Conservation (phyloP, 805 yeast genomes). For the Pichia cabralensis region DNA sequence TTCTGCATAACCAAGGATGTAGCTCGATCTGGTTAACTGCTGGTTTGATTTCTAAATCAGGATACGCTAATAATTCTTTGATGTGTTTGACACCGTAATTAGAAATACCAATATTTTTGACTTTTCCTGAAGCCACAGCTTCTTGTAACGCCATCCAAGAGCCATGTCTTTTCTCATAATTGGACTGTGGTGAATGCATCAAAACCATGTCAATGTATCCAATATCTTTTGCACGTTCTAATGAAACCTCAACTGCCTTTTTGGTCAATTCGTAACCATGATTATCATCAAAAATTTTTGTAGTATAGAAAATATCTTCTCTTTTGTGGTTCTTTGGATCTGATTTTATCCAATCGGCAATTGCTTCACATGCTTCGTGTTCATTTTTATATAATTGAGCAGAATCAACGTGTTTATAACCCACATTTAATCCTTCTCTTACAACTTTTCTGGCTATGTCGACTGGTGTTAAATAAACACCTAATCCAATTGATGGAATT, state of each 20-base stretch:
- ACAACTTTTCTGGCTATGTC: slow-evolving; percentile 34
- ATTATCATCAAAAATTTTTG: slow-evolving; percentile 23
- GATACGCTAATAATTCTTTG: slow-evolving; percentile 29
- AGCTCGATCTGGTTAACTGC: slow-evolving; percentile 41
- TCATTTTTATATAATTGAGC: slow-evolving; percentile 62
- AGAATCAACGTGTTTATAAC: slow-evolving; percentile 70
- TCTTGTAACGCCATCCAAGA: slow-evolving; percentile 49
- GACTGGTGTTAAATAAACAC: slow-evolving; percentile 38
- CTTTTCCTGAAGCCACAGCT: slow-evolving; percentile 36
- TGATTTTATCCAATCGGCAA: slow-evolving; percentile 30
- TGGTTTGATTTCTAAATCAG: slow-evolving; percentile 32
- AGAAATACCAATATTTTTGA: slow-evolving; percentile 52
- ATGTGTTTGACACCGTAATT: slow-evolving; percentile 50
- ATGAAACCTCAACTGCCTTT: slow-evolving; percentile 32
- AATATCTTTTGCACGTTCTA: slow-evolving; percentile 31
- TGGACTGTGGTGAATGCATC: slow-evolving; percentile 41
- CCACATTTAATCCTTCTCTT: slow-evolving; percentile 46
- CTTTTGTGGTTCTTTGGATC: slow-evolving; percentile 20
- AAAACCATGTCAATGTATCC: slow-evolving; percentile 43
- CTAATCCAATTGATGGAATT: slow-evolving; percentile 50
- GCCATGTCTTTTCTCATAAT: slow-evolving; percentile 29
- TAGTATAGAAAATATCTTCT: slow-evolving; percentile 30
- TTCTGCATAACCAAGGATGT: slow-evolving; percentile 38
- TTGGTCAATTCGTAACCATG: slow-evolving; percentile 30
- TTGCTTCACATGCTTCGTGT: slow-evolving; percentile 47